Percentiles rank a stretch among this genome's conserved stretches.
Conservation (phyloP, 192 early-diverging fungal species). For the Dispira parvispora region DNA sequence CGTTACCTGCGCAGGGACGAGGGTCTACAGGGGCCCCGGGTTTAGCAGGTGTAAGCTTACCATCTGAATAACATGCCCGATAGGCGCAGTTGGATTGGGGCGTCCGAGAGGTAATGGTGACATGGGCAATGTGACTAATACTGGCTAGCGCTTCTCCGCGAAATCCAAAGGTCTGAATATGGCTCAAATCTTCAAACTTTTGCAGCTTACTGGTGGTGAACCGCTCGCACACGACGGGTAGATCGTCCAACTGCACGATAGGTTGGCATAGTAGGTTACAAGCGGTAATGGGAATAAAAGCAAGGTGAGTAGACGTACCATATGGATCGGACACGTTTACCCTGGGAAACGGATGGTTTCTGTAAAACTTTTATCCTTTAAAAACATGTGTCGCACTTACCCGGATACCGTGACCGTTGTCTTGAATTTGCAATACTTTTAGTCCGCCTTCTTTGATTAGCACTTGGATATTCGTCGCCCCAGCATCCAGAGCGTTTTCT, state of each 20-base stretch:
- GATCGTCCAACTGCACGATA: constrained; percentile 49
- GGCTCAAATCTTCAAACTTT: constrained; percentile 65
- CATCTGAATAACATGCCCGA: constrained; percentile 54
- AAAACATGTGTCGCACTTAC: constrained; percentile 14
- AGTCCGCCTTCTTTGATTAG: constrained; percentile 79
- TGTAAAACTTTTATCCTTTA: neutral
- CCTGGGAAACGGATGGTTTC: neutral
- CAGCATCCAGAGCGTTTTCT: constrained; percentile 92
- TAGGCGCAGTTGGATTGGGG: constrained; percentile 59
- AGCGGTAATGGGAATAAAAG: neutral
- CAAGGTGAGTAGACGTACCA: neutral
- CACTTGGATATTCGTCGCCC: constrained; percentile 69
- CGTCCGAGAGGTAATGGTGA: constrained; percentile 70
- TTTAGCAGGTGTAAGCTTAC: constrained; percentile 58
- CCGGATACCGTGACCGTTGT: constrained; percentile 85
- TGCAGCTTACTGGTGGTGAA: constrained; percentile 90
- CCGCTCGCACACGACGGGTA: constrained; percentile 81
- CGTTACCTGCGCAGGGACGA: constrained; percentile 89
- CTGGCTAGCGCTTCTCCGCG: constrained; percentile 94
- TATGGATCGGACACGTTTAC: neutral
- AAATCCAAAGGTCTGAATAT: constrained; percentile 87
- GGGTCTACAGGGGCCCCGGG: constrained; percentile 61
- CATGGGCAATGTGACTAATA: constrained; percentile 86
- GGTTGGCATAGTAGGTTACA: neutral
- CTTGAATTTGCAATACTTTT: constrained; percentile 85